phyloP scores from a whole-genome alignment of 2,329 filamentous ascomycete species.

The Stenocarpella maydis region DNA sequence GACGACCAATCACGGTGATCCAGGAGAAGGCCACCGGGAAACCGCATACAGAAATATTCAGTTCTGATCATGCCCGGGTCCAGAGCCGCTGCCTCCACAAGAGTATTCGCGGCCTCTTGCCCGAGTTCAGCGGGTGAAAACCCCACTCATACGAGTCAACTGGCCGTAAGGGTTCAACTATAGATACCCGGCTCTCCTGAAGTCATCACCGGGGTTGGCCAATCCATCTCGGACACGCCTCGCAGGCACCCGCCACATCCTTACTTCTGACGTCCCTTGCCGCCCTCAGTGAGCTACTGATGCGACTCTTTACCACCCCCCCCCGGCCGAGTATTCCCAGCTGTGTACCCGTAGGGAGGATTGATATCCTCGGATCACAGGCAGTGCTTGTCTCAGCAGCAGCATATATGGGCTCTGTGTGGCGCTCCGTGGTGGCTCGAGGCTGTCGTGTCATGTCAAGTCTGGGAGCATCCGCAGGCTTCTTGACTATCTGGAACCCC shows the following conservation, averaged over 20 bases:
- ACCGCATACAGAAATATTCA: background rate
- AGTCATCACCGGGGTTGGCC: background rate
- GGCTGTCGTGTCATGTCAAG: background rate
- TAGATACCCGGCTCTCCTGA: background rate
- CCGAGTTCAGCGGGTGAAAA: background rate
- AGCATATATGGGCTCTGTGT: background rate
- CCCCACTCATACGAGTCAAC: background rate
- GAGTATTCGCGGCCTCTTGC: background rate
- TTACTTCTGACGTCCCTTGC: conserved; percentile 14
- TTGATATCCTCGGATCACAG: no score
- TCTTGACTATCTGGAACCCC: background rate
- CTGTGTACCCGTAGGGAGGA: background rate
- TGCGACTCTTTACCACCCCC: background rate
- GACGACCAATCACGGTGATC: background rate
- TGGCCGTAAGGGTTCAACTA: background rate
- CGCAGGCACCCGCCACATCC: background rate
- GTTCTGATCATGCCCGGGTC: background rate
- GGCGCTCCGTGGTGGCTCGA: background rate
- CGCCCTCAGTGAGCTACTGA: background rate
- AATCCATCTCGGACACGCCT: background rate
- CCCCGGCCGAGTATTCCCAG: background rate
- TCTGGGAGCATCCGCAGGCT: background rate
- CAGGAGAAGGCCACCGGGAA: background rate
- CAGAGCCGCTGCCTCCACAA: background rate
- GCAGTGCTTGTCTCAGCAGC: background rate